Conservation (phyloP, 202 grass and related monocot species). For the Brachypodium distachyon region DNA sequence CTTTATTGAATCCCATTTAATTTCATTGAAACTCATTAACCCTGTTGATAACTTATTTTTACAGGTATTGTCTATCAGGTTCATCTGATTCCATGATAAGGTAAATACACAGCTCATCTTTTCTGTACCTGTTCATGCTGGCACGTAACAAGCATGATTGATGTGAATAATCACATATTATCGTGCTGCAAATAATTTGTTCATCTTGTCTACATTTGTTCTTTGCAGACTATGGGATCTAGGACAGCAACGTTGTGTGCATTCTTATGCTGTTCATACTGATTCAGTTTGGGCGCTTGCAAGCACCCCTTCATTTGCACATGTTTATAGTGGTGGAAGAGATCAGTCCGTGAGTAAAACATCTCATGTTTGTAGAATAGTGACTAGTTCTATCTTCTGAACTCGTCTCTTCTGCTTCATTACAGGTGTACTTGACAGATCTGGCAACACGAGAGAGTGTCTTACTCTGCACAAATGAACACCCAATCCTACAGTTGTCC, state of each 20-base stretch:
- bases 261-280: constrained; percentile 97
- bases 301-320: constrained; percentile 64
- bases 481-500: constrained; percentile 72
- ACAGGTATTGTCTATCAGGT: constrained; percentile 85
- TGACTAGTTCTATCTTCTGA: constrained; percentile 4
- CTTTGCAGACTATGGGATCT: constrained; percentile 88
- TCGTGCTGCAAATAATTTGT: not conserved
- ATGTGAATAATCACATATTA: not conserved
- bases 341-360: constrained; percentile 77
- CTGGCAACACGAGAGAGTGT: constrained; percentile 80
- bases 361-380: constrained; percentile 4
- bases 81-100: constrained; percentile 99
- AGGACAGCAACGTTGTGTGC: constrained; percentile 92
- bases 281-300: constrained; percentile 96
- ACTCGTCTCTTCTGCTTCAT: not conserved
- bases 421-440: constrained; percentile 87
- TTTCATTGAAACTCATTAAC: constrained; percentile 11
- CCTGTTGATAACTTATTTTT: constrained; percentile 28
- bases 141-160: not conserved
- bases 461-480: constrained; percentile 78
- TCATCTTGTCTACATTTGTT: not conserved
- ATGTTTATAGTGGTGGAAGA: constrained; percentile 99
- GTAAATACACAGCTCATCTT: constrained; percentile 24
- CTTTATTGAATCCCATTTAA: not conserved
- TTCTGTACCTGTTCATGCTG: not conserved